Conservation (phyloP, 2,329 filamentous ascomycete genomes). For the Xylariaceae sp. region DNA sequence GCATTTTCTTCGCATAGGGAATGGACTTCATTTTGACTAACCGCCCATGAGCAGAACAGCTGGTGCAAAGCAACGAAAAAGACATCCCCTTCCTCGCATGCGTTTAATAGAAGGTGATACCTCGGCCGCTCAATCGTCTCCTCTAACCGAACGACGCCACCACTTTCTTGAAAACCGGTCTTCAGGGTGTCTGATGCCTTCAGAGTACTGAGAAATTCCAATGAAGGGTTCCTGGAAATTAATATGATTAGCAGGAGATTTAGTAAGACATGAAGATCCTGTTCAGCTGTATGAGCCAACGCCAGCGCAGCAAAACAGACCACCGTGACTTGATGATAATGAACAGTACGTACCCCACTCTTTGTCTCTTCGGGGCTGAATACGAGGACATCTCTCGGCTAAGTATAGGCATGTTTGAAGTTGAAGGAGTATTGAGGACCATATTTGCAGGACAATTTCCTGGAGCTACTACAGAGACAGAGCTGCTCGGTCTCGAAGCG, state of each 20-base stretch:
- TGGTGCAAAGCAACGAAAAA: constrained; percentile 66
- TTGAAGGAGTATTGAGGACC: constrained; percentile 22
- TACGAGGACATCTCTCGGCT: neutral
- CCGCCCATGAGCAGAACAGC: constrained; percentile 55
- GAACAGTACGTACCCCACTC: constrained; percentile 19
- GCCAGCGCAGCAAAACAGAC: no score
- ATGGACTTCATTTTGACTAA: constrained; percentile 31
- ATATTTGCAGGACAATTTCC: constrained; percentile 9
- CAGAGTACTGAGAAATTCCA: constrained; percentile 15
- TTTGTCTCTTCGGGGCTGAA: constrained; percentile 19
- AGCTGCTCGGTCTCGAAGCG: constrained; percentile 9
- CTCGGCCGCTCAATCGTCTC: constrained; percentile 40
- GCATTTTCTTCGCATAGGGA: constrained; percentile 28
- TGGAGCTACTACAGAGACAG: constrained; percentile 2
- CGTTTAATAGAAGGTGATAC: constrained; percentile 50
- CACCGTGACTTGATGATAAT: no score
- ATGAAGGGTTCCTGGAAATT: constrained; percentile 9
- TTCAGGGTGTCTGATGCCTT: constrained; percentile 10
- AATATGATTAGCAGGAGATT: no score
- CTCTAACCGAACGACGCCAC: constrained; percentile 19
- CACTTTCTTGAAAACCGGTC: constrained; percentile 5
- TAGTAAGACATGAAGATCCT: no score
- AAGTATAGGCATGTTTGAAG: constrained; percentile 12
- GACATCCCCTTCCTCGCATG: constrained; percentile 51
- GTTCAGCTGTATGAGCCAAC: no score